Conservation (phyloP, 139 green algal species). For the Chlamydomonas incerta region DNA sequence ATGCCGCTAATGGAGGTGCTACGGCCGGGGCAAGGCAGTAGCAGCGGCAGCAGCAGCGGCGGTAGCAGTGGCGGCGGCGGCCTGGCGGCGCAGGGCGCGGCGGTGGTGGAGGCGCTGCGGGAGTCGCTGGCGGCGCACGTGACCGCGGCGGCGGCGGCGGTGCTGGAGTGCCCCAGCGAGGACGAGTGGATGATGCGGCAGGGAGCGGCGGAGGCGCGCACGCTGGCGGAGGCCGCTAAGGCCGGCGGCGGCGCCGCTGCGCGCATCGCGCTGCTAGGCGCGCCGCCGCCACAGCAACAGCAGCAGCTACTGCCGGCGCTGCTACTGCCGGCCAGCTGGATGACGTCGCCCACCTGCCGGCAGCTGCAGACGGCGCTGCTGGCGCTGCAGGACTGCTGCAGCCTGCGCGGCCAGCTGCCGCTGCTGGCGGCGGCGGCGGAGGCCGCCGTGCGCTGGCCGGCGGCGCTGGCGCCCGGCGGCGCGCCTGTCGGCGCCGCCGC, state of each 20-base stretch:
- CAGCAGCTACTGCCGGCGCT: conserved; percentile 8
- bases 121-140: background rate
- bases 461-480: background rate
- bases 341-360: conserved; percentile 50
- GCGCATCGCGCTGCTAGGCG: conserved; percentile 15
- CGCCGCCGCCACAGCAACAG: background rate
- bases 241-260: background rate
- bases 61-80: background rate
- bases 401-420: conserved; percentile 10
- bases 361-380: conserved; percentile 58
- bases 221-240: background rate
- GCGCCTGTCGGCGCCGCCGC: background rate
- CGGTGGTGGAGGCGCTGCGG: conserved; percentile 35
- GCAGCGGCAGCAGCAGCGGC: conserved; percentile 15
- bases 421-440: conserved; percentile 32
- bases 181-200: conserved; percentile 46
- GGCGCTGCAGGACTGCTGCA: conserved; percentile 53
- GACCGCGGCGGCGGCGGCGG: background rate
- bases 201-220: conserved; percentile 2
- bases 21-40: background rate
- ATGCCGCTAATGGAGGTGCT: conserved; percentile 42
- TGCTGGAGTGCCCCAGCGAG: conserved; percentile 26
- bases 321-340: conserved; percentile 55
- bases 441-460: background rate
- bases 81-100: conserved; percentile 33